These are phyloP conservation scores for Astragalus membranaceus DNA, from an alignment of 306 rosid species.

Conservation along the genomic window DNA sequence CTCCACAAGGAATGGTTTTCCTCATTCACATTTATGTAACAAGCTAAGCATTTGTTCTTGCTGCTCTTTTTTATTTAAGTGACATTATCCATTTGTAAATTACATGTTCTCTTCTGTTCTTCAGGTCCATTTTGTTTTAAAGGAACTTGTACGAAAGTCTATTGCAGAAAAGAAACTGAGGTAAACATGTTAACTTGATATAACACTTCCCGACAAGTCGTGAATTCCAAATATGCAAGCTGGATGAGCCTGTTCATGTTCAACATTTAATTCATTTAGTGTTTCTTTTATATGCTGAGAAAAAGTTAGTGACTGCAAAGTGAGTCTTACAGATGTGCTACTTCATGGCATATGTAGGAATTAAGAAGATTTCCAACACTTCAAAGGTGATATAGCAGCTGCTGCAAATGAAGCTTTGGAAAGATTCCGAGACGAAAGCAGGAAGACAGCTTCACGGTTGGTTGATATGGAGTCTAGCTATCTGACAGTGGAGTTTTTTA, in stretches of 20 bases:
- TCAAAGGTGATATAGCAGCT: slow-evolving; percentile 67
- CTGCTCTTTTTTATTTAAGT: not conserved
- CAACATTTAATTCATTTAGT: not conserved
- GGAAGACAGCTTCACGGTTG: slow-evolving; percentile 75
- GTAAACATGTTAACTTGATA: slow-evolving; percentile 30
- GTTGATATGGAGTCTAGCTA: slow-evolving; percentile 99
- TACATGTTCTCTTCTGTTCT: slow-evolving; percentile 9
- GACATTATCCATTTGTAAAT: not conserved
- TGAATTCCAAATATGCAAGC: not conserved
- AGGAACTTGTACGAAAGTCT: slow-evolving; percentile 97
- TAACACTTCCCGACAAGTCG: not conserved
- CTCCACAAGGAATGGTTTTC: not conserved
- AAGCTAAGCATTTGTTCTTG: not conserved
- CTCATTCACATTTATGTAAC: slow-evolving; percentile 1
- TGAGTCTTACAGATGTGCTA: slow-evolving; percentile 11
- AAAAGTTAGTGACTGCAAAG: slow-evolving; percentile 9
- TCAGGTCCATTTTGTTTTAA: slow-evolving; percentile 89
- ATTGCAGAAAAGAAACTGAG: slow-evolving; percentile 88
- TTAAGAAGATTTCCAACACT: slow-evolving; percentile 93
- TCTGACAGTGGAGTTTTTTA: slow-evolving; percentile 85
- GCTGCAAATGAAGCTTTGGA: slow-evolving; percentile 85
- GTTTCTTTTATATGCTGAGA: not conserved
- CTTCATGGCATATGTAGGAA: slow-evolving; percentile 54
- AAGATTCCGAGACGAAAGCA: slow-evolving; percentile 87
- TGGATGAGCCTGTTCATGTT: not conserved